Base-by-base conservation (phyloP, 805 yeast species). In the Yueomyces sp. region DNA sequence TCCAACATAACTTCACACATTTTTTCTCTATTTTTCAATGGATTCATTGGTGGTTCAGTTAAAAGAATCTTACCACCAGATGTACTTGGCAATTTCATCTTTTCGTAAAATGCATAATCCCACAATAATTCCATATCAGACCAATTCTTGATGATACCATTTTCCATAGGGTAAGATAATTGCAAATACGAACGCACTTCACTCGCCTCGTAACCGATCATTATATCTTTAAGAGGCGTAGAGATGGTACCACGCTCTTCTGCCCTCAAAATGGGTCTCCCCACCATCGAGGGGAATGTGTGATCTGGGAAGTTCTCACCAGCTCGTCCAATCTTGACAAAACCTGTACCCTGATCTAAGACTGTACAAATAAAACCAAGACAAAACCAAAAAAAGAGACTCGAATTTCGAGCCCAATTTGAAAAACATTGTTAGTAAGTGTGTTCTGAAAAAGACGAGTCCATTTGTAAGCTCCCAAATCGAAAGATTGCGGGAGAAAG, bases 1-100 rank as follows among this genome's bases (percentile, higher is more conserved):
- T 88, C 96, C 65, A 87, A 85, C 90, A 88, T 84, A 26, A 84
- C 84, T 49, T 84, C 86, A 57, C 88, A 85, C 96, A 88, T 88
- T 44, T 74, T 73, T 62, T 86, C 95, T 62, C 96, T 74, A 64
- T 87, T 87, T 59, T 81, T 82, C 56, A 85, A 64, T 31, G 96
- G 98, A 62, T 92, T 92, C 92, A 92, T 82, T 48, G 98, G 98
- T 26, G 98, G 97, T 68, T 92, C 98, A 1, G 98, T 92, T 49
- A 92, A 69, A 52, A 92, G 70, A 39, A 92, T 77, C 63, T 90
- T 90, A 53, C 77, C 74, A 41, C 88, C 94, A 32, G 76, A 68
- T 5, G 86, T 73, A 5, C 85, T 72, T 59, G 84, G 81, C 44
- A 84, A 69, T 59, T 85, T 74, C 85, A 92, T 81, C 57, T 84